Base-by-base conservation (phyloP, 2,329 filamentous ascomycete species). In the Penicillium sp. region DNA sequence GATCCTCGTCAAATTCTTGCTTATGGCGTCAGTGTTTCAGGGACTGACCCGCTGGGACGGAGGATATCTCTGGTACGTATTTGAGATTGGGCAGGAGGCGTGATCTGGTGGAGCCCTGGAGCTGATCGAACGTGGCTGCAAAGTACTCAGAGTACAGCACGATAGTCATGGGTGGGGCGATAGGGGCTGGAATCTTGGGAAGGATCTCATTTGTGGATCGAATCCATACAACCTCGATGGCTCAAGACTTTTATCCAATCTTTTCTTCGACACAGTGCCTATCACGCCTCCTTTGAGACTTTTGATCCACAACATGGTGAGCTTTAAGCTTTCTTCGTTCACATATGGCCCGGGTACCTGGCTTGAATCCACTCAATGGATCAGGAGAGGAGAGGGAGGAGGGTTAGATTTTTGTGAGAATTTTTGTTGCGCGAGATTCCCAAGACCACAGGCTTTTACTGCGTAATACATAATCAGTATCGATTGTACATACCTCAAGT, bases 21-120 rank as follows among this genome's bases (percentile, higher is more conserved):
- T 51, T 2, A 30, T 58, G 55, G 55, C 59, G 59, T 58, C 55
- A 58, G 13, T 58, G 51, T 58, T 61, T 61, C 51, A 61, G 11
- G 16, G 19, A 30, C 37, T 30, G 28, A 26, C 14, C 26, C 46
- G 19, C 5, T 42, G 19, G 30, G 3, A 13, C 14, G 52, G 7
- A 42, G 22, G 19, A 22, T 22, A 22, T 22, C 19, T 22, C 19
- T 22, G 19, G 14, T 14, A 38, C 45, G 14, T 7, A 51, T 26
- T 14, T 11, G 14, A 22, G 26, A 28, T 53, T 40, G 22, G 33
- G n/a, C 16, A 19, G 42, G 54, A 49, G 16, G 11, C 43, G 49
- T 43, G 28, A 54, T 33, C 13, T 38, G 40, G 14, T 11, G n/a
- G 8, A 61, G 51, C 25, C 45, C 49, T 11, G n/a, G 8, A 61